Evolutionary conservation across 495 filamentous ascomycete genomes (phyloP), one percentile per base, ranked within the genome.

Genomic region (Lophiotrema nucula): DNA sequence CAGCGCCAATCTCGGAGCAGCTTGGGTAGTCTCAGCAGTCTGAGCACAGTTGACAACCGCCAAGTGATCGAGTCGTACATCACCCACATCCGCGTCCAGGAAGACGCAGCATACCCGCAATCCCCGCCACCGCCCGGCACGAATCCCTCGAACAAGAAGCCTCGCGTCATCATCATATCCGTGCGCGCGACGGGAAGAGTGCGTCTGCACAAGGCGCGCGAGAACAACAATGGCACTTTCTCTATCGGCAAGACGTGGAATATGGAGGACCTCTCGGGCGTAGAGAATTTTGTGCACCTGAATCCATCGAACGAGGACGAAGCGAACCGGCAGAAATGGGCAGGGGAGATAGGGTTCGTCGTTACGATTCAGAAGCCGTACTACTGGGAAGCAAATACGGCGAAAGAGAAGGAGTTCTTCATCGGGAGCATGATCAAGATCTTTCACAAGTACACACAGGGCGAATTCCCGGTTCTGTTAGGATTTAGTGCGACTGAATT

Each of bases 231-330:
- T 73, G 89, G 90, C 25, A 81, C 88, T 3, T 98, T 96, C 72
- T 97, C 93, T 5, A 97, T 98, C 65, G 93, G 93, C 37, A 98
- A 98, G 73, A 97, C 92, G 2, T 98, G 93, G 93, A 85, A 87
- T 68, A 77, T 98, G 49, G 91, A 97, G 67, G 92, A 97, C 65
- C 74, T 98, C 28, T 78, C 78, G 6, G 76, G 78, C 22, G 88
- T 98, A 52, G 84, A 92, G 72, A 93, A 89, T 2, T 96, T 84
- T 67, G 81, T 75, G 11, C 77, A 82, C 27, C 73, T 81, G 3
- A 57, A 72, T 12, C 77, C 81, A 3, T 68, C 67, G 21, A 79
- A 66, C 18, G 78, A 76, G 4, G 76, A 80, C 53, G 85, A 88
- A 58, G 78, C 84, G 37, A 80, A 87, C 59, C 78, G 83, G 27